Conservation (phyloP, 306 rosid genomes). For the Castanea sativa region DNA sequence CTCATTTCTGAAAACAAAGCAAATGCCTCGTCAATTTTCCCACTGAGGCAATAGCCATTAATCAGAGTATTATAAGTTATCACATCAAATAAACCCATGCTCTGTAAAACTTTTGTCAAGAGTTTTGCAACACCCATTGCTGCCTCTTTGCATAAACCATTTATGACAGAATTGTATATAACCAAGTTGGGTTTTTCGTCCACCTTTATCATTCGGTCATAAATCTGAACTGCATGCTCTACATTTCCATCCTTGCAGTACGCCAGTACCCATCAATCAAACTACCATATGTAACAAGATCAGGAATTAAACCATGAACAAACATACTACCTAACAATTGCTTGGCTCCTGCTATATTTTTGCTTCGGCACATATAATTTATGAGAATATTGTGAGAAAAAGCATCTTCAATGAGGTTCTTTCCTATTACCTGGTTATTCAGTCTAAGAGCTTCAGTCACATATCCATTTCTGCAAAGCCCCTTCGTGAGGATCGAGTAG, state of each 20-base stretch:
- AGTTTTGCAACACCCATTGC: conserved; percentile 28
- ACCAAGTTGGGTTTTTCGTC: conserved; percentile 41
- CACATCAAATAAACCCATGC: conserved; percentile 26
- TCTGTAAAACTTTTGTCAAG: conserved; percentile 29
- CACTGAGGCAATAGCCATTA: conserved; percentile 40
- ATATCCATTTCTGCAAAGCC: conserved; percentile 48
- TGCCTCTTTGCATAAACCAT: conserved; percentile 46
- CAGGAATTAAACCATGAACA: conserved; percentile 44
- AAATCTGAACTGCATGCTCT: conserved; percentile 37
- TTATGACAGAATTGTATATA: conserved; percentile 44
- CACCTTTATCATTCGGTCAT: conserved; percentile 37
- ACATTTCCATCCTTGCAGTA: conserved; percentile 41
- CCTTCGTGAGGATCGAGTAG: conserved; percentile 47
- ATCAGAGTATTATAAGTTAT: conserved; percentile 53
- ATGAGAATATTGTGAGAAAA: conserved; percentile 53
- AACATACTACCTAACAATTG: conserved; percentile 47
- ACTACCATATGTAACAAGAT: conserved; percentile 48
- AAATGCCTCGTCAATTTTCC: conserved; percentile 37
- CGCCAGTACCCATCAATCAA: conserved; percentile 46
- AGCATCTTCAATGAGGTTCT: conserved; percentile 29
- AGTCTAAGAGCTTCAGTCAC: conserved; percentile 44
- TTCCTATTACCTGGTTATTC: conserved; percentile 26
- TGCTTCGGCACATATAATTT: conserved; percentile 35
- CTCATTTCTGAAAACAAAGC: conserved; percentile 35
- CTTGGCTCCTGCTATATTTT: conserved; percentile 34